Evolutionary conservation across 345 rosid species (phyloP).

Genomic region (Kernera saxatilis): DNA sequence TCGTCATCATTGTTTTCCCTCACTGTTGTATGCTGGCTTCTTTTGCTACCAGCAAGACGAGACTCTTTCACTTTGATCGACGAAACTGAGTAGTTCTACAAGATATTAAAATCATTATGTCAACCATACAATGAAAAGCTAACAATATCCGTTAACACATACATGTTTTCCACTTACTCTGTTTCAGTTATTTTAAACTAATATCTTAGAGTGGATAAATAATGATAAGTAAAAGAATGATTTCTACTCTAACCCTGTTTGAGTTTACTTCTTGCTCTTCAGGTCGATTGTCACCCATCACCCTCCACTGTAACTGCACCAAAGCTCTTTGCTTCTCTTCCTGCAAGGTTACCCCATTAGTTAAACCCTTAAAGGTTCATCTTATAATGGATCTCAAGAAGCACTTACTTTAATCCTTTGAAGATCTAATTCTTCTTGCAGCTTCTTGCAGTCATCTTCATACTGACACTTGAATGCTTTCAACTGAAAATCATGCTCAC

Average conservation of each 20-base stretch:
- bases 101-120: too few species aligned
- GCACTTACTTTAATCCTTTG: constrained; percentile 60
- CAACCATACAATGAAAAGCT: too few species aligned
- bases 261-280: constrained; percentile 81
- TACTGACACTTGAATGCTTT: constrained; percentile 58
- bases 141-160: too few species aligned
- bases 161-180: too few species aligned
- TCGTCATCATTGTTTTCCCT: constrained; percentile 39
- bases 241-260: constrained; percentile 42
- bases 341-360: constrained; percentile 29
- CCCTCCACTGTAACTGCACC: constrained; percentile 89
- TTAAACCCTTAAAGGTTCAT: neutral
- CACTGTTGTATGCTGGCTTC: constrained; percentile 32
- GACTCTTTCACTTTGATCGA: constrained; percentile 55
- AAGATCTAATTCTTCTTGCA: constrained; percentile 66
- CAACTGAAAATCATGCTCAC: constrained; percentile 70
- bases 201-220: too few species aligned
- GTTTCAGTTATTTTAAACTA: too few species aligned
- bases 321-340: constrained; percentile 84
- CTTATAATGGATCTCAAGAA: neutral
- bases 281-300: constrained; percentile 72
- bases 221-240: too few species aligned
- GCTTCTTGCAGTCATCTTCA: constrained; percentile 69
- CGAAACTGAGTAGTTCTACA: constrained; percentile 57
- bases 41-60: constrained; percentile 35